Evolutionary conservation across 371 early-diverging fungal species (phyloP), one percentile per base, ranked within the genome.

Genomic region (Mortierella sp.): DNA sequence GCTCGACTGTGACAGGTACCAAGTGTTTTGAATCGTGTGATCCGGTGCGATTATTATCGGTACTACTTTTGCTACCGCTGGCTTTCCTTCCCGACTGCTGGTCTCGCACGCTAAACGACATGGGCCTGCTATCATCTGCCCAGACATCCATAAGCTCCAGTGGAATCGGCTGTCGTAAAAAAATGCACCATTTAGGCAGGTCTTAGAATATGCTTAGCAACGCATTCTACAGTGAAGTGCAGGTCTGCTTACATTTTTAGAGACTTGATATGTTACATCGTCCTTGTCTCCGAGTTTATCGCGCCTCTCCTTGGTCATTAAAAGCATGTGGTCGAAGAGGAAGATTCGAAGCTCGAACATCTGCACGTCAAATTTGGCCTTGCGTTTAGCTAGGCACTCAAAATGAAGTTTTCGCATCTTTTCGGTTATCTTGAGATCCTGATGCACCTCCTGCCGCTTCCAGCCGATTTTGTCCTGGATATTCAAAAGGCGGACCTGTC

Each of bases 261-360:
- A 84, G 4, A 93, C 82, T 60, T 91, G 90, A 21, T 76, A 76
- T 0, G 58, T 53, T 64, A 84, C 70, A 64, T 78, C 64, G 71
- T 91, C 84, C 65, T 80, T 79, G 58, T 89, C 66, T 6, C 50
- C 64, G 15, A 47, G 24, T 41, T 70, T 69, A 59, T 70, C 70
- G 14, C 78, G 78, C 82, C 87, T 87, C 43, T 83, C 82, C 62
- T 92, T 93, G 42, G 93, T 87, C 78, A 97, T 84, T 12, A 97
- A 68, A 21, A 97, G 67, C 57, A 86, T 84, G 63, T 96, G 94
- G 70, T 97, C 98, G 37, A 97, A 88, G 31, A 97, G 70, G 66
- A 93, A 93, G 24, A 95, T 84, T 44, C 83, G 83, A 27, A 96
- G 65, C 17, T 93, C 92, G 0, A 86, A 79, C 41, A 83, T 81